Evolutionary conservation across 1,284 basidiomycete species (phyloP), one percentile per base, ranked within the genome.

Genomic region (Farysia itapuensis): DNA sequence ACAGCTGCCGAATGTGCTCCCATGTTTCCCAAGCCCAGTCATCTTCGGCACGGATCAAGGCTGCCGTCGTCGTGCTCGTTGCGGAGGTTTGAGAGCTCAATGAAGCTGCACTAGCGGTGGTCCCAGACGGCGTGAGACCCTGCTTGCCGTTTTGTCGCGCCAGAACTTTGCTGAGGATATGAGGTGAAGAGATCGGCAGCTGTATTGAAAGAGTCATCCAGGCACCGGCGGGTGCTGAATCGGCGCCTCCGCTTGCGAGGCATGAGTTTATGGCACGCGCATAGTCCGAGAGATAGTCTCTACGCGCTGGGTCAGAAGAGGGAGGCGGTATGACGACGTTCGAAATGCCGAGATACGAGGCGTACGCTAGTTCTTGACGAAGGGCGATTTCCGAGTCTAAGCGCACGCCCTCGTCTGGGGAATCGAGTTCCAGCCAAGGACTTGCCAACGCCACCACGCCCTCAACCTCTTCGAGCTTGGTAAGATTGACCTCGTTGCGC

Each of bases 301-400:
- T 84, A 13, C 67, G 58, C 18, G 57, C 49, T 14, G 74, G 74
- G 12, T 72, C 68, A 74, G 93, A 89, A 44, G 87, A 84, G 0
- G 93, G 90, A 2, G 90, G 83, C n/a, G 94, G 93, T 3, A 98
- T 82, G 61, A 99, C 86, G 16, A 89, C 85, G 21, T 86, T 85
- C 20, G 85, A 84, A 18, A 96, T 82, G 58, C 88, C 88, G 49
- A 99, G 84, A 79, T 98, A 96, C 0, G 90, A 85, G 0, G 93
- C 92, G 70, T 94, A 96, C 1, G 89, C 83, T 12, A 96, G 81
- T 78, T 99, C 94, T 79, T 97, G 92, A 56, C 86, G 85, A 12
- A 99, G 82, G 5, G 94, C 94, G 23, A 95, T 86, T 79, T 96
- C 95, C 39, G 91, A 88, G 74, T 99, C 95, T 67, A 94, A 89